phyloP scores from a whole-genome alignment of 106 monocot species.

The Xerophyta viscosa region DNA sequence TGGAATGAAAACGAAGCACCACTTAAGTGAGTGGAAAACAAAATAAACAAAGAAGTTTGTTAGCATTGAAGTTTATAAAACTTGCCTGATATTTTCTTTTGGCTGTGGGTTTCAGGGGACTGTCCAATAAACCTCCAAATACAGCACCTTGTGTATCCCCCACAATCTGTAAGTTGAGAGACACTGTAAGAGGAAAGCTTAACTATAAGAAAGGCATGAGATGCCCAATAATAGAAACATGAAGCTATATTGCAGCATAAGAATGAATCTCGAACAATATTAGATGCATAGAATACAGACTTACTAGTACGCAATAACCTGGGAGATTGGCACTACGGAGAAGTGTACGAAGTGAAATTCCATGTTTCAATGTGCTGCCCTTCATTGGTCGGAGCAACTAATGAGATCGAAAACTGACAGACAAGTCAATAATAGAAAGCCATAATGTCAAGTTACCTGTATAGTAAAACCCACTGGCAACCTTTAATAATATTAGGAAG shows the following conservation, averaged over 20 bases:
- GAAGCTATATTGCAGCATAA: not conserved
- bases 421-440: not conserved
- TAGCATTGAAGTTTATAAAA: not conserved
- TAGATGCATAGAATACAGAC: constrained; percentile 6
- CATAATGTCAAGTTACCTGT: constrained; percentile 45
- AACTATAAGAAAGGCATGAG: not conserved
- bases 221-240: not conserved
- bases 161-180: constrained; percentile 42
- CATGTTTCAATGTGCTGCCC: constrained; percentile 90
- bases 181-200: not conserved
- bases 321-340: constrained; percentile 55
- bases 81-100: constrained; percentile 93
- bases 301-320: constrained; percentile 76
- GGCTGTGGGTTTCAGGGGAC: constrained; percentile 59
- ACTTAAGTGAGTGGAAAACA: not conserved
- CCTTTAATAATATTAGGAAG: constrained; percentile 89
- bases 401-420: constrained; percentile 17
- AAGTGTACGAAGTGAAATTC: constrained; percentile 83
- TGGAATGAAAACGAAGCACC: not conserved
- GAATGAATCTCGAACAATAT: not conserved
- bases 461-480: constrained; percentile 78
- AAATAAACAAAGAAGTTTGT: not conserved
- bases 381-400: constrained; percentile 38
- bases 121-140: constrained; percentile 86
- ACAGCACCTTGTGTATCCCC: constrained; percentile 89